Conservation (phyloP, 805 yeast genomes). For the Saccharomyces kudriavzevii region DNA sequence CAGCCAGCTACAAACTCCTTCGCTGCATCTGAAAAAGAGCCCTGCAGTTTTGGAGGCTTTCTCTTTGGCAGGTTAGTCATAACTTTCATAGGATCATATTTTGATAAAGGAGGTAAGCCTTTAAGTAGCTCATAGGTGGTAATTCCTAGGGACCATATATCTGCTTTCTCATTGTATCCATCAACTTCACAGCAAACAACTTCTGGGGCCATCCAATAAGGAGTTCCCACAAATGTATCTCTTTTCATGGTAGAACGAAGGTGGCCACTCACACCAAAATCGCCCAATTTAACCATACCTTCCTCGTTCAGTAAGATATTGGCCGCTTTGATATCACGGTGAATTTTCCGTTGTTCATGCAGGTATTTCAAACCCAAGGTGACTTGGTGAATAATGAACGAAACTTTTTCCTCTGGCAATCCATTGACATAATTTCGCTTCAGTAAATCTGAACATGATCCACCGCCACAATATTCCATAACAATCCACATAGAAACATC, state of each 20-base stretch:
- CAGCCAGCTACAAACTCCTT: conserved; percentile 57
- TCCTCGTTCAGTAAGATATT: conserved; percentile 64
- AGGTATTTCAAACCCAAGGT: conserved; percentile 67
- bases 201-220: conserved; percentile 99
- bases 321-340: conserved; percentile 86
- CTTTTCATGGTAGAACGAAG: conserved; percentile 55
- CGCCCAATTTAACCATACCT: conserved; percentile 77
- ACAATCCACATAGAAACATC: conserved; percentile 76
- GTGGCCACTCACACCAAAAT: conserved; percentile 90
- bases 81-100: conserved; percentile 69
- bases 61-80: conserved; percentile 40
- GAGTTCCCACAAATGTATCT: conserved; percentile 88
- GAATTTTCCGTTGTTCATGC: conserved; percentile 69
- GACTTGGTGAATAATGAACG: conserved; percentile 55
- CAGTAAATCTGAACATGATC: conserved; percentile 75
- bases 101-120: conserved; percentile 74
- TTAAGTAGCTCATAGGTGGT: conserved; percentile 78
- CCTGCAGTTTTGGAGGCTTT: conserved; percentile 26
- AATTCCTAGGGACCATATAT: conserved; percentile 94
- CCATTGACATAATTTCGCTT: conserved; percentile 31
- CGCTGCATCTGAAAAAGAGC: conserved; percentile 28
- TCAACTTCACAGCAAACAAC: conserved; percentile 44
- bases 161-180: conserved; percentile 81
- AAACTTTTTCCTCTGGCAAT: conserved; percentile 41
- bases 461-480: conserved; percentile 95